Evolutionary conservation across 2,329 filamentous ascomycete species (phyloP), one percentile per base, ranked within the genome.

Genomic region (Exophiala bonariae): DNA sequence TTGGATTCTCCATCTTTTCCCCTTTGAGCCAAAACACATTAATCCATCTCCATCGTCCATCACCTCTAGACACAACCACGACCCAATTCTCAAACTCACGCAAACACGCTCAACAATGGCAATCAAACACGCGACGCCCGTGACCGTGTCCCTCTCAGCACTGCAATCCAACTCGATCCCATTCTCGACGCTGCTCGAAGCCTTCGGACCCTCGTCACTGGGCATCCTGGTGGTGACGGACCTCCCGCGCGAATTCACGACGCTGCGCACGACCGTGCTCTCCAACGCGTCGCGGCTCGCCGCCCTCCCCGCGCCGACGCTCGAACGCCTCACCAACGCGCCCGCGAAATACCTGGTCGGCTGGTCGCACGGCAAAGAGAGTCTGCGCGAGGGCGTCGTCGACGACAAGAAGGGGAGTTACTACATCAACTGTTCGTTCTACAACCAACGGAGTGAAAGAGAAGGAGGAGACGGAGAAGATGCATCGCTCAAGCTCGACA

Each of bases 201-300:
- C 93, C 0, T 97, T 99, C 64, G 93, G 93, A 0, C 89, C 91
- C 1, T 82, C 87, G 19, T 96, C 90, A 2, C 75, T 97, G 10
- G 93, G 93, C 0, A 96, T 99, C 42, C 85, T 99, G 45, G 74
- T 97, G n/a, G 91, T 99, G 38, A 89, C 87, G 64, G 88, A 90
- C 63, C 80, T 97, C 0, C 88, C 90, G 0, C 54, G 76, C 4
- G 75, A 81, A 42, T 99, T 95, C 60, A 68, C 78, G 11, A 69
- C 78, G n/a, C 72, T 96, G 34, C 81, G 93, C 51, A 80, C 80
- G 49, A 79, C 80, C 50, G 79, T 95, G 2, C 77, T 99, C 5
- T 93, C 89, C 0, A 93, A 93, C 64, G 83, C 90, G 3, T 95
- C 89, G 0, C 93, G 95, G 64, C 81, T 97, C 31, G 93, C 88